These are phyloP conservation scores for Vanderwaltozyma yarrowii DNA, from an alignment of 805 yeast species.

Conservation along the genomic window DNA sequence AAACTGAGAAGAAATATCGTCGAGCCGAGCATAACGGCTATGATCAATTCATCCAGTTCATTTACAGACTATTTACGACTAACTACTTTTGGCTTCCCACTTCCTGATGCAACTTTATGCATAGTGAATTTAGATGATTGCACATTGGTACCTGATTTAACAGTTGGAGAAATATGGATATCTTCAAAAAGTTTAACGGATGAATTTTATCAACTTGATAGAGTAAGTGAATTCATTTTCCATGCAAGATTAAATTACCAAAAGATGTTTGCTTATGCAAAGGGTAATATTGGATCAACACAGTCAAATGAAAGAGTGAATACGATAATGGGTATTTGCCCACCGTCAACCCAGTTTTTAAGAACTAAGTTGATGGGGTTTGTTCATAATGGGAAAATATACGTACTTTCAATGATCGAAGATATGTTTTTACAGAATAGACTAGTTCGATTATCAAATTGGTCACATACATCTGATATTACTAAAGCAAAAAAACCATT, in stretches of 20 bases:
- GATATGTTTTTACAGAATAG: constrained; percentile 70
- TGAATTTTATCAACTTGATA: constrained; percentile 28
- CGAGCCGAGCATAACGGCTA: constrained; percentile 24
- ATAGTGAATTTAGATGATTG: constrained; percentile 90
- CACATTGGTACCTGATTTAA: constrained; percentile 58
- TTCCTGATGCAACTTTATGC: constrained; percentile 90
- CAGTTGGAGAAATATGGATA: constrained; percentile 97
- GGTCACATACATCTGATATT: constrained; percentile 29
- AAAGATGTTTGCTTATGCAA: constrained; percentile 19
- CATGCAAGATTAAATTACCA: constrained; percentile 25
- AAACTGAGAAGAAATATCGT: constrained; percentile 27
- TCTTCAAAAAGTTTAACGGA: constrained; percentile 82
- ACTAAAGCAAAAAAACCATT: constrained; percentile 9
- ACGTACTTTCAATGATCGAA: constrained; percentile 80
- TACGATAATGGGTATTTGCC: constrained; percentile 22
- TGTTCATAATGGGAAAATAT: constrained; percentile 75
- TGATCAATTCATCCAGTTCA: constrained; percentile 26
- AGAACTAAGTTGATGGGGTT: constrained; percentile 91
- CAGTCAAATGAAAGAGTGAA: constrained; percentile 17
- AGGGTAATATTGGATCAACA: constrained; percentile 1
- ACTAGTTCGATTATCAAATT: constrained; percentile 25
- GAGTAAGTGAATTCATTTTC: constrained; percentile 28
- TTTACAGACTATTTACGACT: constrained; percentile 50
- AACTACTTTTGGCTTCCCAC: constrained; percentile 88
- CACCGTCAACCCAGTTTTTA: constrained; percentile 38